A percentile compares a stretch with the other conserved stretches of the same genome.
These are phyloP conservation scores for Camellia lanceoleosa DNA, from an alignment of 148 eudicot species.

Conservation along the genomic window DNA sequence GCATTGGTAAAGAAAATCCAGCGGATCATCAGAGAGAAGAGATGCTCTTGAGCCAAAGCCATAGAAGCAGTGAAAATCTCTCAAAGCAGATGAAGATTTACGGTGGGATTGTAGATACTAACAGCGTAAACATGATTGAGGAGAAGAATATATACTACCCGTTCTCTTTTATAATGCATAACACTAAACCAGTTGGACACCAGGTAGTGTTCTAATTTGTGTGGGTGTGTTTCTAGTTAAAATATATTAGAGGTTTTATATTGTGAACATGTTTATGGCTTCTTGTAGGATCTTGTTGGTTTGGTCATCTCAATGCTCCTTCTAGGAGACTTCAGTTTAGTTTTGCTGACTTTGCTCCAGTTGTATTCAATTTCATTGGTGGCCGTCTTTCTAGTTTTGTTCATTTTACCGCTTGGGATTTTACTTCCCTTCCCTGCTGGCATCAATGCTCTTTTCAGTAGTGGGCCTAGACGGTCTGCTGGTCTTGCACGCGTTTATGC, in stretches of 20 bases:
- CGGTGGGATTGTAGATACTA: conserved; percentile 61
- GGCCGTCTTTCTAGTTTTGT: conserved; percentile 68
- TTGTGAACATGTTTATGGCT: neutral
- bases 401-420: conserved; percentile 82
- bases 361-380: conserved; percentile 82
- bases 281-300: conserved; percentile 98
- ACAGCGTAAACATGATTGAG: conserved; percentile 57
- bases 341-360: conserved; percentile 94
- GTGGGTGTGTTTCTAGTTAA: neutral
- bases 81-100: conserved; percentile 46
- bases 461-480: conserved; percentile 93
- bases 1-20: conserved; percentile 34
- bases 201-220: conserved; percentile 50
- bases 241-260: too few relatives aligned
- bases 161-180: conserved; percentile 79
- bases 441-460: conserved; percentile 96
- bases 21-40: conserved; percentile 41
- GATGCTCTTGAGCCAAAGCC: conserved; percentile 33
- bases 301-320: conserved; percentile 87
- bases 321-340: conserved; percentile 90
- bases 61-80: conserved; percentile 33
- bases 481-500: conserved; percentile 97
- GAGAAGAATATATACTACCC: conserved; percentile 69
- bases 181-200: conserved; percentile 95
- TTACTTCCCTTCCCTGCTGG: conserved; percentile 98